Percentiles rank a stretch among this genome's conserved stretches.
Evolutionary conservation across 176 grass and related monocot genomes (phyloP).

Genomic region (Alloteropsis semialata): DNA sequence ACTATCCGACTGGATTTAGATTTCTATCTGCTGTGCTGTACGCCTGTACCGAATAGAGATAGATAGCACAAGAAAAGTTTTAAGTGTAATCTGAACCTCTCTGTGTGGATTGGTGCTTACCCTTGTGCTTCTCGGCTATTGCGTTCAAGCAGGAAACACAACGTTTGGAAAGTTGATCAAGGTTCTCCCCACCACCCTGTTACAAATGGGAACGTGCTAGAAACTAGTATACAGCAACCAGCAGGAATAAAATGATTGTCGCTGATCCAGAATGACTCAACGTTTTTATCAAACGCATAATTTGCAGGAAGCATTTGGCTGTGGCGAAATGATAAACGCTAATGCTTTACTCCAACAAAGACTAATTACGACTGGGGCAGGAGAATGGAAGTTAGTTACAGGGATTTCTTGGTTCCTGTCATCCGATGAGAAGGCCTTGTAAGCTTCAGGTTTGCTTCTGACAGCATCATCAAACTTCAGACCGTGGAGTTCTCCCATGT

Average conservation of each 20-base stretch:
- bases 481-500: constrained; percentile 71
- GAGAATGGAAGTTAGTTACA: constrained; percentile 19
- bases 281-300: no score
- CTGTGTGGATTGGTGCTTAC: constrained; percentile 8
- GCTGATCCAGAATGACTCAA: no score
- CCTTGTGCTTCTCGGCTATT: constrained; percentile 50
- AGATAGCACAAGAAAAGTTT: no score
- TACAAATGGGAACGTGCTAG: no score
- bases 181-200: constrained; percentile 75
- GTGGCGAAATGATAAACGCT: no score
- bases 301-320: background rate
- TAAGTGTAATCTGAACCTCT: no score
- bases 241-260: no score
- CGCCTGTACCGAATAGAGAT: no score
- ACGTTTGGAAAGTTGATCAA: constrained; percentile 41
- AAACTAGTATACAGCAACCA: no score
- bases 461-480: constrained; percentile 54
- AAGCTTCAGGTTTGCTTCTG: constrained; percentile 51
- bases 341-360: background rate
- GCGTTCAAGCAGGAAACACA: constrained; percentile 49
- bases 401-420: constrained; percentile 57
- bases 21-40: no score
- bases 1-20: no score
- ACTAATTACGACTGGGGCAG: no score
- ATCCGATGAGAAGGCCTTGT: constrained; percentile 32